Percentiles rank a stretch among this genome's conserved stretches.
phyloP scores from a whole-genome alignment of 495 filamentous ascomycete genomes.

The Daldinia caldariorum region DNA sequence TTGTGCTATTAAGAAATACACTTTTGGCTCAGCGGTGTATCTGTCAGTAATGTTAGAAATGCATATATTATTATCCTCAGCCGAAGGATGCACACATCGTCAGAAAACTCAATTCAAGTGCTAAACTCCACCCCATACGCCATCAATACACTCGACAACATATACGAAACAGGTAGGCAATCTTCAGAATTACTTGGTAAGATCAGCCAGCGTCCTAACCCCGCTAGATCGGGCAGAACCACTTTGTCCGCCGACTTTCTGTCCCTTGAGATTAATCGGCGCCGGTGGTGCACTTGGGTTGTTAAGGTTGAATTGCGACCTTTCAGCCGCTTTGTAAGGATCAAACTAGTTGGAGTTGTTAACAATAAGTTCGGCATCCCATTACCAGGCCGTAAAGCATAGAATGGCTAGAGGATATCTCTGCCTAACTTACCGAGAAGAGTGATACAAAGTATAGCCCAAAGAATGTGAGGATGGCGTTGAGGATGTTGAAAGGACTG shows the following conservation, averaged over 20 bases:
- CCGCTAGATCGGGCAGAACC: constrained; percentile 45
- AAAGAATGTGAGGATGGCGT: constrained; percentile 63
- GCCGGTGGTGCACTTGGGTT: constrained; percentile 43
- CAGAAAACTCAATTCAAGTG: not conserved
- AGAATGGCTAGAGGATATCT: not conserved
- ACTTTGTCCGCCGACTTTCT: constrained; percentile 37
- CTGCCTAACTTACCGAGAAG: constrained; percentile 63
- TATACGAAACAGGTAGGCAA: not conserved
- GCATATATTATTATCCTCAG: not conserved
- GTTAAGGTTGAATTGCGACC: constrained; percentile 69
- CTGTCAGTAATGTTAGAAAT: too few species aligned
- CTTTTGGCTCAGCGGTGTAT: too few species aligned
- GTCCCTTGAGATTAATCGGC: constrained; percentile 28
- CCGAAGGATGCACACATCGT: not conserved
- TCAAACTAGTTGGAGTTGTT: constrained; percentile 66
- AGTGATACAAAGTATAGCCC: constrained; percentile 69
- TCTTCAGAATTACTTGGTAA: constrained; percentile 14
- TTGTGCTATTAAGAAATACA: too few species aligned
- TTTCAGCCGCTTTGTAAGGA: constrained; percentile 70
- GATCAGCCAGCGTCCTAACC: constrained; percentile 57
- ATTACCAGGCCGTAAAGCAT: not conserved
- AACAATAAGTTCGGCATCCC: not conserved
- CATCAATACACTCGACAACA: not conserved
- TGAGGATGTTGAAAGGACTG: constrained; percentile 54
- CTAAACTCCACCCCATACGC: not conserved